Base-by-base conservation (phyloP, 1,284 basidiomycete genomes). In the Rhodotorula sp. region DNA sequence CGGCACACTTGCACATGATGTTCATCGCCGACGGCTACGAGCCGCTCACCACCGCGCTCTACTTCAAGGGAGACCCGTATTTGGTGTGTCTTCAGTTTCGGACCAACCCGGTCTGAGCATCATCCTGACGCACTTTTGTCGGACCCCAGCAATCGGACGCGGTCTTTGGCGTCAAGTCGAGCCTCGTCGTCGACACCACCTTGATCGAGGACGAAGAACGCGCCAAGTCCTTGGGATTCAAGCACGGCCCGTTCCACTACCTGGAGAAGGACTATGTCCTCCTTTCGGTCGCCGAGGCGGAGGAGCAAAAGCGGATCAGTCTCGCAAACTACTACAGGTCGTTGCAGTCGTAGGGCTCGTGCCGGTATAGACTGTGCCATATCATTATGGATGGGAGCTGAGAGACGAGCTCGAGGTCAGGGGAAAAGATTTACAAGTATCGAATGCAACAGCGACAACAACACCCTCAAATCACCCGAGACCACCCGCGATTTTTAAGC, bases 11-110 rank as follows among this genome's bases (percentile, higher is more conserved):
- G n/a, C 69, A 71, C 60, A 71, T 70, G 69, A 71, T 71, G 69
- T 67, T 71, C 51, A 33, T 65, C 29, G 88, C 85, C 1, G 83
- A 86, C 12, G 91, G 90, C 33, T 91, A 84, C 79, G 87, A 87
- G 78, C 87, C 85, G 67, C 85, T 94, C 54, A 82, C 84, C 29
- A 93, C 91, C 0, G 86, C 90, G 2, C 79, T 92, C 18, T 94
- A 91, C 80, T 87, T 89, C 29, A 85, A 87, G 68, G 88, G 86
- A 24, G 89, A 91, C 75, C 79, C 82, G 6, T 91, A 85, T 75
- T 75, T 91, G 80, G 20, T 90, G 86, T 68, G 91, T 91, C 77
- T 83, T 85, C 8, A 12, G 6, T 2, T 24, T 37, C n/a, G 22
- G 3, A n/a, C 33, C 18, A 2, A 6, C 15, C 12, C 20, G 44